Evolutionary conservation across 495 filamentous ascomycete species (phyloP), one percentile per base, ranked within the genome.

Genomic region (Xylaria acuta): DNA sequence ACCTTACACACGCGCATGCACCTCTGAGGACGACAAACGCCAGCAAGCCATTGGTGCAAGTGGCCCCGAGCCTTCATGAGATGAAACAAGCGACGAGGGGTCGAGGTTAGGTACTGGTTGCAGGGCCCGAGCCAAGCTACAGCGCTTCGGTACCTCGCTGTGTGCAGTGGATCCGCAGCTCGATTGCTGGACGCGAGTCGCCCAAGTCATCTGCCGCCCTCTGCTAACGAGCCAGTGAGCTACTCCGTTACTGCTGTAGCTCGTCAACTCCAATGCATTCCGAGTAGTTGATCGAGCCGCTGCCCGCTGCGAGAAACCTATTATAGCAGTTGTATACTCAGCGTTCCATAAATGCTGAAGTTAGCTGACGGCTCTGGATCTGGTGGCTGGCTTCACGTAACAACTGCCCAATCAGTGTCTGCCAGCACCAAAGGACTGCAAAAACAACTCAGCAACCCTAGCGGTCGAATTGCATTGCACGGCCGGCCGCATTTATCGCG

Each of bases 11-110:
- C 53, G 64, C 64, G 65, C 51, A 72, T 74, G 69, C 53, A 43
- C 59, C 59, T 41, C 74, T 69, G 38, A 60, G 30, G 41, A 69
- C 65, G 34, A 56, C 53, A 64, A 64, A 45, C 64, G 67, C 72
- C 56, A n/a, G 45, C 65, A 34, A 73, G 69, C 68, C 60, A 83
- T 83, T 83, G 80, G 80, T 71, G 73, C 64, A 70, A 64, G 43
- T 60, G 64, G 30, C 40, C 59, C 67, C 72, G 73, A 75, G 78
- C 69, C 72, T 69, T 75, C 67, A 68, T 72, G 72, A 80, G 72
- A 76, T 82, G 81, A 84, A 83, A 84, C 80, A 82, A 77, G 78
- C 80, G 79, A 81, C 74, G 78, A 80, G 74, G 73, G 64, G 70
- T 60, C 32, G 58, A 59, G 32, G 16, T 8, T 22, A 40, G 64